Conservation (phyloP, 805 yeast genomes). For the Candida methanosorbosa region DNA sequence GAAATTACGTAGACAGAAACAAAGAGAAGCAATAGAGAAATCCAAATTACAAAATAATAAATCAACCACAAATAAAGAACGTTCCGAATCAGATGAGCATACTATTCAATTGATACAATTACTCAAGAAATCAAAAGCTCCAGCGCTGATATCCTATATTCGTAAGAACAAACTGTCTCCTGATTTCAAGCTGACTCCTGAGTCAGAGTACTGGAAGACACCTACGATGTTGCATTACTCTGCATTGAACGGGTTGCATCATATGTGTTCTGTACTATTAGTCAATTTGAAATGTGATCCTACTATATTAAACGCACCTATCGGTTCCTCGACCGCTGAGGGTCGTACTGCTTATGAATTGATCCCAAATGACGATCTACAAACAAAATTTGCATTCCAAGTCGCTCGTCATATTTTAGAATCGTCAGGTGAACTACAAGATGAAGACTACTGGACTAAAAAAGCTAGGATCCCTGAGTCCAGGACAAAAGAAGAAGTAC, state of each 20-base stretch:
- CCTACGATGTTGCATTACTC: slow-evolving; percentile 82
- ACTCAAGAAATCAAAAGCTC: slow-evolving; percentile 69
- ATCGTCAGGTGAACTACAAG: slow-evolving; percentile 26
- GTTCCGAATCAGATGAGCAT: slow-evolving; percentile 34
- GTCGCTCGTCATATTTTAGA: slow-evolving; percentile 61
- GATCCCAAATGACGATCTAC: slow-evolving; percentile 35
- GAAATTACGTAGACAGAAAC: slow-evolving; percentile 20
- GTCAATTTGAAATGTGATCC: slow-evolving; percentile 68
- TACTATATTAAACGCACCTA: slow-evolving; percentile 36
- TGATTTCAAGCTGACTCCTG: slow-evolving; percentile 50
- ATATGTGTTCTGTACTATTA: slow-evolving; percentile 58
- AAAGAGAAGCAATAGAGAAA: slow-evolving; percentile 20
- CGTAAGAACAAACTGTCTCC: slow-evolving; percentile 46
- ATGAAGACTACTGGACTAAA: slow-evolving; percentile 47
- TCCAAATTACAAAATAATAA: slow-evolving; percentile 14
- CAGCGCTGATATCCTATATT: slow-evolving; percentile 57
- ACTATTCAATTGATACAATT: slow-evolving; percentile 50
- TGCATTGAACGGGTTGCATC: slow-evolving; percentile 54
- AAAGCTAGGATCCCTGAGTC: slow-evolving; percentile 53
- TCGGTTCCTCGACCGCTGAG: too few relatives aligned
- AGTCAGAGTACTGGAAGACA: slow-evolving; percentile 35
- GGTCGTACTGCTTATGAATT: slow-evolving; percentile 69
- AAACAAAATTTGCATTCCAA: slow-evolving; percentile 51
- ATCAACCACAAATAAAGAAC: background rate
- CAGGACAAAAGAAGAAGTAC: slow-evolving; percentile 51